Conservation (phyloP, 768 basidiomycete species). For the Brasilioporus rufonigricans region DNA sequence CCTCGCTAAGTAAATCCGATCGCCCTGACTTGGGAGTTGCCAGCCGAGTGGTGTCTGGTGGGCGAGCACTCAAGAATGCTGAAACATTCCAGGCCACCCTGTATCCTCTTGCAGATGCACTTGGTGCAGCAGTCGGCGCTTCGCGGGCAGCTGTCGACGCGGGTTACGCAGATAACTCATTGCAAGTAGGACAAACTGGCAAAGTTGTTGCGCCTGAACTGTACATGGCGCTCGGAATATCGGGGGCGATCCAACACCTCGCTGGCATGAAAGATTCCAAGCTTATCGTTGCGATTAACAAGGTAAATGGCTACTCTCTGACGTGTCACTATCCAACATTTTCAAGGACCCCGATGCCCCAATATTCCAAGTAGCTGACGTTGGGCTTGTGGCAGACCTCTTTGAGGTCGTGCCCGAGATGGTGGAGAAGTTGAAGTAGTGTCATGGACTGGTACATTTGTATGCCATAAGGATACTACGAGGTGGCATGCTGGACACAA, state of each 20-base stretch:
- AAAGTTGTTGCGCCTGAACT: constrained; percentile 97
- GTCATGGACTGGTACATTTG: constrained; percentile 3
- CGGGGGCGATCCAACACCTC: constrained; percentile 97
- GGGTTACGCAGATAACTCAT: constrained; percentile 95
- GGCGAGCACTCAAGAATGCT: constrained; percentile 90
- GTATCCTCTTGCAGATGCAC: constrained; percentile 87
- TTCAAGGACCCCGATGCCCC: constrained; percentile 92
- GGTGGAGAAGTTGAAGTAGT: constrained; percentile 76
- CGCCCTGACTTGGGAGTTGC: constrained; percentile 91
- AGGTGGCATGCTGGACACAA: neutral
- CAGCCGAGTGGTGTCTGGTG: constrained; percentile 88
- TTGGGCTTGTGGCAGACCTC: constrained; percentile 90
- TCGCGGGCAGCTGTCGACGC: constrained; percentile 97
- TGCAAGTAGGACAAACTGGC: constrained; percentile 99
- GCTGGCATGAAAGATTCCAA: constrained; percentile 99
- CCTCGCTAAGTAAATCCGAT: constrained; percentile 83
- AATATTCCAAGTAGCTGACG: constrained; percentile 98
- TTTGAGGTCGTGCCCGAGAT: constrained; percentile 91
- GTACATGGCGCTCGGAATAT: constrained; percentile 96
- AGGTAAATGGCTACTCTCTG: constrained; percentile 45
- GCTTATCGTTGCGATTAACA: constrained; percentile 97
- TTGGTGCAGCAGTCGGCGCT: constrained; percentile 97
- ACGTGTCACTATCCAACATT: constrained; percentile 10
- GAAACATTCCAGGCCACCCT: constrained; percentile 87
- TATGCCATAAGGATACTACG: constrained; percentile 16